Conservation (phyloP, 2,329 filamentous ascomycete species). For the Fusarium humuli region DNA sequence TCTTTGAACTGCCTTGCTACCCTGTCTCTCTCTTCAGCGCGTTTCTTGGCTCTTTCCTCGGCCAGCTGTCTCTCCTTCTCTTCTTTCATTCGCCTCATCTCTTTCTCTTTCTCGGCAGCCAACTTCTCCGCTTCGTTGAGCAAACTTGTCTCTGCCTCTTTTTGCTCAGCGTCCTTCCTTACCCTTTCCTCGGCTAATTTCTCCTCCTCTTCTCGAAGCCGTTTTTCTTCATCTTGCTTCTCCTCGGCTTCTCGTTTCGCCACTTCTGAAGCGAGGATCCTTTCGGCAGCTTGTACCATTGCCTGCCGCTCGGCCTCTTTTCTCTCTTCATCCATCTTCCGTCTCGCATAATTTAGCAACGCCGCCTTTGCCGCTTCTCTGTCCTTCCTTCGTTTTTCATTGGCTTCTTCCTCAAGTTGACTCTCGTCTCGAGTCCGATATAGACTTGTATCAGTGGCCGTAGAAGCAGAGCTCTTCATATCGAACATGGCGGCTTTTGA, state of each 20-base stretch:
- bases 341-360: not conserved
- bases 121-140: not conserved
- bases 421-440: not conserved
- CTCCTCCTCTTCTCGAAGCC: not conserved
- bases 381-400: not conserved
- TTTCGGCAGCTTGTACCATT: not conserved
- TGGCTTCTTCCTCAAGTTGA: not conserved
- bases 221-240: not conserved
- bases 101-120: not conserved
- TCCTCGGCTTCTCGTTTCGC: not conserved
- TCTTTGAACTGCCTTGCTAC: not conserved
- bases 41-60: not conserved
- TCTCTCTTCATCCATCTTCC: not conserved
- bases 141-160: not conserved
- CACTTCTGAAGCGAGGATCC: not conserved
- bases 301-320: not conserved
- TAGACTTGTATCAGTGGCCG: not conserved
- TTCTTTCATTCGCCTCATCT: not conserved
- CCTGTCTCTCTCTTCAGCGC: slow-evolving; percentile 2
- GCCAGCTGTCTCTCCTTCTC: not conserved
- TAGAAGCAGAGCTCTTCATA: not conserved
- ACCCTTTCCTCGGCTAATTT: not conserved
- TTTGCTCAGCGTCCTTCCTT: not conserved
- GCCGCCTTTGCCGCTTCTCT: not conserved
- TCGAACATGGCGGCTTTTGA: not conserved